Base-by-base conservation (phyloP, 352 stramenopile genomes). In the Globisporangium canariense region DNA sequence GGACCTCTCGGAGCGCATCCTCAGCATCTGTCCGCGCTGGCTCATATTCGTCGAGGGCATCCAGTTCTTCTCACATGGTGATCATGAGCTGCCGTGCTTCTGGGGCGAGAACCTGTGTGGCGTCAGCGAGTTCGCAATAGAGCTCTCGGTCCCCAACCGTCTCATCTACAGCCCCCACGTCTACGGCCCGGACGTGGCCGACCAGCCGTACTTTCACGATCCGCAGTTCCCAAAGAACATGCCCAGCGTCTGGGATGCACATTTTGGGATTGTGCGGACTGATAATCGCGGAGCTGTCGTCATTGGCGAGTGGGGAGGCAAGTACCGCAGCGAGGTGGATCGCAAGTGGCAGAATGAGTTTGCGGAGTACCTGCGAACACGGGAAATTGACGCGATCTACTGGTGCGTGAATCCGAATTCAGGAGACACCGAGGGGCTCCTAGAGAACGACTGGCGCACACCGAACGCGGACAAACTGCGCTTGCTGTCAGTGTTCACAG, bases 361-460 rank as follows among this genome's bases (percentile, higher is more conserved):
- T 52, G 76, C 64, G 2, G 41, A 71, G 46, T 92, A 89, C 46
- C 25, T 74, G 22, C 40, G 70, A 22, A 18, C 30, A 0, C 56
- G 18, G 3, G 58, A 76, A 16, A 74, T 86, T 58, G 73, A 65
- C 3, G 70, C 68, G 14, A 73, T 92, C 58, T 87, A 86, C 60
- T 92, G 83, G 82, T 80, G 75, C 54, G 67, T 92, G 25, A 90
- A 92, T 56, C 78, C 77, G 2, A 89, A 90, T 53, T 78, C 71
- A 1, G 67, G 76, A 0, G 81, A 90, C 67, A 89, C 78, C 8
- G 73, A 88, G 47, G 83, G 80, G 6, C 65, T 91, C 3, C 46
- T 90, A 36, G 65, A 75, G 40, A 66, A 69, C 30, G 79, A 91
- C 67, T 91, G 83, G 83, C 69, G 60, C 36, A 88, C 76, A 28